phyloP scores from a whole-genome alignment of 768 basidiomycete genomes.

The Leucosporidium yakuticum region DNA sequence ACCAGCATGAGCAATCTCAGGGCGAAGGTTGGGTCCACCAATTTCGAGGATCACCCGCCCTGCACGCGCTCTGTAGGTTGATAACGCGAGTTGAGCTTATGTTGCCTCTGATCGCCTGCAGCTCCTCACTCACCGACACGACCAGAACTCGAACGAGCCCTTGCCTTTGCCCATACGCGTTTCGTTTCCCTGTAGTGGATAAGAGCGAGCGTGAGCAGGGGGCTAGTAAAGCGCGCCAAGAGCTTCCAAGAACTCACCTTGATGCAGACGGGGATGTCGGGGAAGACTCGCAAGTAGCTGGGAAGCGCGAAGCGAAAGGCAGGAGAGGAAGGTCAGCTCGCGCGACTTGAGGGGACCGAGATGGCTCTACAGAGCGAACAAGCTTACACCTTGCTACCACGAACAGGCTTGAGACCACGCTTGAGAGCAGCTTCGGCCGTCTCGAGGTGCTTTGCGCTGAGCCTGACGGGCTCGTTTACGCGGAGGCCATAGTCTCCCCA shows the following conservation, averaged over 20 bases:
- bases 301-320: too few relatives aligned
- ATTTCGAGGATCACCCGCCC: slow-evolving; percentile 92
- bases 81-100: background rate
- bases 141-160: slow-evolving; percentile 96
- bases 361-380: background rate
- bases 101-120: too few relatives aligned
- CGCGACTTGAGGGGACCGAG: background rate
- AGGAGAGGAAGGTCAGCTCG: background rate
- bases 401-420: slow-evolving; percentile 74
- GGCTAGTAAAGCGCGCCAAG: too few relatives aligned
- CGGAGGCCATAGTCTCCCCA: slow-evolving; percentile 89
- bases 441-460: slow-evolving; percentile 83
- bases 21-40: slow-evolving; percentile 79
- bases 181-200: slow-evolving; percentile 77
- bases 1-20: slow-evolving; percentile 91
- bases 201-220: too few relatives aligned
- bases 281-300: slow-evolving; percentile 68
- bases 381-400: slow-evolving; percentile 58
- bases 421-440: slow-evolving; percentile 81
- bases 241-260: slow-evolving; percentile 55
- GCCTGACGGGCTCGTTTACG: slow-evolving; percentile 65
- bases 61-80: slow-evolving; percentile 61
- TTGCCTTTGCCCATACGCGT: slow-evolving; percentile 99
- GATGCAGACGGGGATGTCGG: slow-evolving; percentile 93
- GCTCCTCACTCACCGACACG: slow-evolving; percentile 58